phyloP scores from a whole-genome alignment of 371 early-diverging fungal genomes.

The Actinomortierella ambigua region DNA sequence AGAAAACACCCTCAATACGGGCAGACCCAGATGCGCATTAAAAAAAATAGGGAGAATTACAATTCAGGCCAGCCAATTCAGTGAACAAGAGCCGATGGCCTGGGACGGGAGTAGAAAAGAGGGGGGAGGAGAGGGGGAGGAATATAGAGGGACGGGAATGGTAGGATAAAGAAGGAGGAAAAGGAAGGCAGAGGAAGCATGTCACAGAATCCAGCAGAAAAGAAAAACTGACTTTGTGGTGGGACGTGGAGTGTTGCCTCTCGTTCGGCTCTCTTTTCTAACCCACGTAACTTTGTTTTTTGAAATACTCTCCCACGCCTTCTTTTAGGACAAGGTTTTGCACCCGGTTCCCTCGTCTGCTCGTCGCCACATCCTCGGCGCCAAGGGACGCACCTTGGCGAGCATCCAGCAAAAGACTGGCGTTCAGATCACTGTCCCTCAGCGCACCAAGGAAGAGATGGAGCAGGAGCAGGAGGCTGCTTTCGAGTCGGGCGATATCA shows the following conservation, averaged over 20 bases:
- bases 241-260: conserved; percentile 7
- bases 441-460: conserved; percentile 47
- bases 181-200: neutral
- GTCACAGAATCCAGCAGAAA: no score
- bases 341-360: conserved; percentile 81
- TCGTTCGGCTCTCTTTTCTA: neutral
- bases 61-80: no score
- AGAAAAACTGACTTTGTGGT: no score
- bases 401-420: conserved; percentile 77
- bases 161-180: neutral
- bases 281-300: conserved; percentile 4
- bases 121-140: conserved; percentile 7
- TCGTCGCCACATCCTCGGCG: conserved; percentile 85
- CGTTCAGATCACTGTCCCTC: conserved; percentile 78
- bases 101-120: no score
- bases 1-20: neutral
- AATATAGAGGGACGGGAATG: neutral
- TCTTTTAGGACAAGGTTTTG: conserved; percentile 45
- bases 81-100: no score
- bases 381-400: conserved; percentile 80
- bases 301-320: conserved; percentile 4
- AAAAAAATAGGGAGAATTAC: no score
- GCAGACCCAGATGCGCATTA: neutral
- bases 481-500: conserved; percentile 21
- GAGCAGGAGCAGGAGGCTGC: conserved; percentile 54